A percentile compares a stretch with the other conserved stretches of the same genome.
Conservation (phyloP, 1,284 basidiomycete species). For the Pholiota adiposa region DNA sequence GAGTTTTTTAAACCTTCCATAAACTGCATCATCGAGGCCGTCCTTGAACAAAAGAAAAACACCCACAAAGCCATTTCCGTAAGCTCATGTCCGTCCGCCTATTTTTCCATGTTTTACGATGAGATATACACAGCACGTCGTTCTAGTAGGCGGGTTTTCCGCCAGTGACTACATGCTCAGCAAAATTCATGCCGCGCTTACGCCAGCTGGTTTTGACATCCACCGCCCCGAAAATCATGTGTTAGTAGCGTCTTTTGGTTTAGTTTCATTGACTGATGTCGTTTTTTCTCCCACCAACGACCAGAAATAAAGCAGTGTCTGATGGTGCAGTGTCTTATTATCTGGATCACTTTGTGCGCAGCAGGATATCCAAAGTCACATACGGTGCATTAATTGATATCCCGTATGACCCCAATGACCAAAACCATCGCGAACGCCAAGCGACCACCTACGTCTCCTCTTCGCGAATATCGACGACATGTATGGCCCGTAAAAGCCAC, state of each 20-base stretch:
- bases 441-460: neutral
- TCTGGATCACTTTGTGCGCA: slow-evolving; percentile 40
- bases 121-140: slow-evolving; percentile 38
- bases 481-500: too few relatives aligned
- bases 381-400: slow-evolving; percentile 37
- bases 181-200: slow-evolving; percentile 37
- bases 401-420: slow-evolving; percentile 29
- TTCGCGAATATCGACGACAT: too few relatives aligned
- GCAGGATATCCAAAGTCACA: slow-evolving; percentile 36
- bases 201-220: slow-evolving; percentile 35
- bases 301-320: slow-evolving; percentile 50
- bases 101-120: neutral
- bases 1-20: slow-evolving; percentile 36
- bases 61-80: slow-evolving; percentile 29
- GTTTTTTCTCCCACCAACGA: neutral
- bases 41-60: slow-evolving; percentile 23
- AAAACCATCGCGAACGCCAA: slow-evolving; percentile 31
- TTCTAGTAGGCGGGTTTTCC: slow-evolving; percentile 53
- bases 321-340: slow-evolving; percentile 47
- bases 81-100: slow-evolving; percentile 6
- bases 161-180: slow-evolving; percentile 42
- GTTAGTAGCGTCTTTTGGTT: slow-evolving; percentile 35
- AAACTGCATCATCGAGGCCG: slow-evolving; percentile 31
- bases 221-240: slow-evolving; percentile 50
- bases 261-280: slow-evolving; percentile 9